Base-by-base conservation (phyloP, 176 grass and related monocot genomes). In the Paspalum notatum region DNA sequence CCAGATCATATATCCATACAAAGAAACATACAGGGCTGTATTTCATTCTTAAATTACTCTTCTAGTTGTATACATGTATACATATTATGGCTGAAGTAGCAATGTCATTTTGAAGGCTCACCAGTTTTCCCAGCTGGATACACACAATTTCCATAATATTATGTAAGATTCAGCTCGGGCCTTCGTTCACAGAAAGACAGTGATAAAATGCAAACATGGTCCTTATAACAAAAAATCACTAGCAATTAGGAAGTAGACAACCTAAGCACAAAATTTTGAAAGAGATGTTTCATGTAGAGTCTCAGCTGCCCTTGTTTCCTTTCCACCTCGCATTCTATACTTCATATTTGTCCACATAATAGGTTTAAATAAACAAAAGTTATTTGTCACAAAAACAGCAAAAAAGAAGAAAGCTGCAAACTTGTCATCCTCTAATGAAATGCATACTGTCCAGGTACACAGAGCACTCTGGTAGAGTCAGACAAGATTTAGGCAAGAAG, bases 401-500 rank as follows among this genome's bases (percentile, higher is more conserved):
- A 51, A 71, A 54, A 82, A 55, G 49, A 32, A 32, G 43, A 8
- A 45, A 27, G 66, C 38, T 61, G 74, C 65, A 81, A 72, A 68
- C 74, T 77, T 82, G 79, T 56, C 79, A 78, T 73, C 63, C 59
- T 72, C 43, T 53, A 60, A 67, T 82, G 57, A 51, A 74, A 72
- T 66, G 37, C 22, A 78, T 60, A 44, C 60, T 25, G 32, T 66
- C 49, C 83, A 85, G 72, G 80, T 66, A 73, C 48, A 87, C n/a
- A 52, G 83, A 73, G 38, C 74, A 78, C 43, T 48, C 66, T 54
- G 51, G 74, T 68, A 74, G 68, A 78, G 68, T 39, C 18, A 74
- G 71, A 72, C 78, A 66, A 72, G 71, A 85, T 71, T 71, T 82
- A 71, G 83, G 73, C 78, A 68, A 71, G 64, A 68, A 66, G 72